A percentile compares a stretch with the other conserved stretches of the same genome.
These are phyloP conservation scores for Murraya paniculata DNA, from an alignment of 345 rosid genomes.

Conservation along the genomic window DNA sequence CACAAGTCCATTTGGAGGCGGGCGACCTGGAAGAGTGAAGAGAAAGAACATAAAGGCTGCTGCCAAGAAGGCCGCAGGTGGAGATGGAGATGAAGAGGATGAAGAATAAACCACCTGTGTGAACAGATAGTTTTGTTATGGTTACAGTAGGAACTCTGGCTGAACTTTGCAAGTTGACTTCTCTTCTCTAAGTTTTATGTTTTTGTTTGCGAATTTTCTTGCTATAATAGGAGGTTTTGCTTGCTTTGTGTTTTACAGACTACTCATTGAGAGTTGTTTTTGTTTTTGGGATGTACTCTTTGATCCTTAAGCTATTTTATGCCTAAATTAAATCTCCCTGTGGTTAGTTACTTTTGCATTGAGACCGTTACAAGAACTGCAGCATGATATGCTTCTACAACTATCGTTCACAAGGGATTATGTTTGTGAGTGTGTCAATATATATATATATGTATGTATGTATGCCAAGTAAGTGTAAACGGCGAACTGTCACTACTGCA, in stretches of 20 bases:
- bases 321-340: neutral
- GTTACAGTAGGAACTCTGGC: slow-evolving; percentile 1
- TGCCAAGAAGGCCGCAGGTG: slow-evolving; percentile 38
- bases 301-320: neutral
- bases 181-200: neutral
- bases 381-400: neutral
- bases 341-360: neutral
- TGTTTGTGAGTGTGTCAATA: no score
- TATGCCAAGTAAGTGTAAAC: no score
- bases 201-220: neutral
- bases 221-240: neutral
- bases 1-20: slow-evolving; percentile 33
- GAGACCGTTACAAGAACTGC: neutral
- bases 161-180: neutral
- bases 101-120: slow-evolving; percentile 14
- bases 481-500: no score
- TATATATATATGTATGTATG: no score
- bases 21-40: slow-evolving; percentile 43
- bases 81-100: slow-evolving; percentile 44
- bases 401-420: no score
- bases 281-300: neutral
- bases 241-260: neutral
- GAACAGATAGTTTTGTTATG: neutral
- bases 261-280: neutral
- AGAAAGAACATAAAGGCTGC: slow-evolving; percentile 40